Conservation (phyloP, 208 protist species). For the Angomonas ambiguus region DNA sequence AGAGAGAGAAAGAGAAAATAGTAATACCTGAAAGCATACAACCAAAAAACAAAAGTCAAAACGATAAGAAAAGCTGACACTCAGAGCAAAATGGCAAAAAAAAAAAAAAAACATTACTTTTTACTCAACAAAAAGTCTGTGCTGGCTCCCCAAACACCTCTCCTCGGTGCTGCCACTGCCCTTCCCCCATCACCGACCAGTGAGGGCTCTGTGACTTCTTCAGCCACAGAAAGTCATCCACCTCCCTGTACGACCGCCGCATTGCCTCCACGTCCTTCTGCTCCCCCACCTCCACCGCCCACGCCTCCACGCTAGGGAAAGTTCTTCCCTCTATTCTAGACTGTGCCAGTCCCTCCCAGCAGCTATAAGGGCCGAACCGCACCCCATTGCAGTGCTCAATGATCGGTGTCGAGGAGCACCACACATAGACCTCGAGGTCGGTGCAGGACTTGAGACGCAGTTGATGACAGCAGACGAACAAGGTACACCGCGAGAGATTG, state of each 20-base stretch:
- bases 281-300: slow-evolving; percentile 58
- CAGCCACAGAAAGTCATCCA: slow-evolving; percentile 89
- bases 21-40: no score
- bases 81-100: neutral
- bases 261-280: slow-evolving; percentile 28
- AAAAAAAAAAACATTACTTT: slow-evolving; percentile 12
- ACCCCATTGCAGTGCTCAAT: slow-evolving; percentile 70
- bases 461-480: slow-evolving; percentile 85
- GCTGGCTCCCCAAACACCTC: slow-evolving; percentile 16
- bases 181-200: slow-evolving; percentile 53
- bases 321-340: slow-evolving; percentile 12
- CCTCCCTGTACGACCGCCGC: slow-evolving; percentile 36
- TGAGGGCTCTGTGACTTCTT: slow-evolving; percentile 73
- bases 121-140: slow-evolving; percentile 1
- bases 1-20: slow-evolving; percentile 15
- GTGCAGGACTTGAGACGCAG: slow-evolving; percentile 77
- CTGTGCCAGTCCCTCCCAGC: slow-evolving; percentile 57
- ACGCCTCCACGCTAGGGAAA: slow-evolving; percentile 46
- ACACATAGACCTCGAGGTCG: slow-evolving; percentile 69
- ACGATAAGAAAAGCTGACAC: neutral
- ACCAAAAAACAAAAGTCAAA: neutral
- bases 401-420: slow-evolving; percentile 76
- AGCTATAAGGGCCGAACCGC: slow-evolving; percentile 74
- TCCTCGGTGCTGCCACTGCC: slow-evolving; percentile 21
- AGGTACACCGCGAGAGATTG: slow-evolving; percentile 47